Conservation (phyloP, 2,329 filamentous ascomycete genomes). For the Ceratocystis ficicola region DNA sequence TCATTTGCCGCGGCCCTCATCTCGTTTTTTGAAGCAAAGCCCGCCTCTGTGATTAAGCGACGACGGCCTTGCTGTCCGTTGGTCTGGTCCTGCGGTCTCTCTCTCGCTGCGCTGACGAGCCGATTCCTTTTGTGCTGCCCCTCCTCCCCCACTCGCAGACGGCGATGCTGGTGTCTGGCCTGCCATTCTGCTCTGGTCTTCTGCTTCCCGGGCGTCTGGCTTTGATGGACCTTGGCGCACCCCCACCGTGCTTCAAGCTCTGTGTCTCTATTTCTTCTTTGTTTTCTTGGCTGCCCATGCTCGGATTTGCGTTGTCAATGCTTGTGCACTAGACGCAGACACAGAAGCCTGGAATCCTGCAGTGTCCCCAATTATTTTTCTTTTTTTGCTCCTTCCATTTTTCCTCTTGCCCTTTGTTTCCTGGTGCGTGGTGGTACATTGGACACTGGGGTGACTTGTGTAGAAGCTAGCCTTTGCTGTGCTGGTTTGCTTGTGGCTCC, state of each 20-base stretch:
- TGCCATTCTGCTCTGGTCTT: background rate
- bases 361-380: background rate
- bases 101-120: background rate
- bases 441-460: background rate
- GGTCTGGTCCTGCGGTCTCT: background rate
- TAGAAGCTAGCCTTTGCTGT: background rate
- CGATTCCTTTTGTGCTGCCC: background rate
- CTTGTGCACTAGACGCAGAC: slow-evolving; percentile 1
- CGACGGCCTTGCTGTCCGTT: background rate
- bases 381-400: slow-evolving; percentile 11
- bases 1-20: background rate
- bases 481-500: slow-evolving; percentile 1
- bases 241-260: background rate
- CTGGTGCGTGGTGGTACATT: background rate
- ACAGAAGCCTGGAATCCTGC: slow-evolving; percentile 4
- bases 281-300: slow-evolving; percentile 5
- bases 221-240: background rate
- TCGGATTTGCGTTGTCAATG: slow-evolving; percentile 12
- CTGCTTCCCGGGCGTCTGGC: background rate
- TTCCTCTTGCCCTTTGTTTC: slow-evolving; percentile 16
- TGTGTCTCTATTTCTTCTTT: background rate
- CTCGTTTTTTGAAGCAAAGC: background rate
- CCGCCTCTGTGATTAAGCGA: background rate
- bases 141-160: background rate
- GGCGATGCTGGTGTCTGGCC: background rate